A percentile compares a stretch with the other conserved stretches of the same genome.
phyloP scores from a whole-genome alignment of 495 filamentous ascomycete species.

The Apiosordaria backusii region DNA sequence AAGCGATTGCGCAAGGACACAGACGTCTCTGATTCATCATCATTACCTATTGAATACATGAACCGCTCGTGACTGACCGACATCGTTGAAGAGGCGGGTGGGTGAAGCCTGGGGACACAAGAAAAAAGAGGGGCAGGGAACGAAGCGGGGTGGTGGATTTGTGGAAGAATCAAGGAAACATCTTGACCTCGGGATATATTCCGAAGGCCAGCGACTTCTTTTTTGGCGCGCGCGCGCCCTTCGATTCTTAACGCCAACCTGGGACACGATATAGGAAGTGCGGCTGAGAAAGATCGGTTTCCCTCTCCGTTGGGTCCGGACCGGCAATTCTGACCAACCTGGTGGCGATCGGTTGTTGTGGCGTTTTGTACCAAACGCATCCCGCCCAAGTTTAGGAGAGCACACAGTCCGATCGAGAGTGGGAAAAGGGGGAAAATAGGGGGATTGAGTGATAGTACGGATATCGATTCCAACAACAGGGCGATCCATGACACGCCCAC shows the following conservation, averaged over 20 bases:
- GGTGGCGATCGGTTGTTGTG: neutral
- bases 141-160: neutral
- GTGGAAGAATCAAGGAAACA: neutral
- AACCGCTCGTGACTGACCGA: neutral
- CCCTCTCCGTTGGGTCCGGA: neutral
- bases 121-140: neutral
- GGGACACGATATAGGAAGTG: neutral
- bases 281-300: neutral
- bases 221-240: neutral
- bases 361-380: neutral
- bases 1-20: too few relatives aligned
- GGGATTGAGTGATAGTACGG: neutral
- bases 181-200: neutral
- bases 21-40: neutral
- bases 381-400: neutral
- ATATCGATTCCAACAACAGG: neutral
- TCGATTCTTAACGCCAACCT: neutral
- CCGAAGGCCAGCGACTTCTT: neutral
- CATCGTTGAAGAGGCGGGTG: neutral
- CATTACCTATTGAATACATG: neutral
- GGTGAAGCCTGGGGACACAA: neutral
- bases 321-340: neutral
- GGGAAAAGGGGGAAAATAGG: neutral
- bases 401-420: neutral
- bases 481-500: neutral